Evolutionary conservation across 345 rosid species (phyloP).

Genomic region (Iberis pinnata): DNA sequence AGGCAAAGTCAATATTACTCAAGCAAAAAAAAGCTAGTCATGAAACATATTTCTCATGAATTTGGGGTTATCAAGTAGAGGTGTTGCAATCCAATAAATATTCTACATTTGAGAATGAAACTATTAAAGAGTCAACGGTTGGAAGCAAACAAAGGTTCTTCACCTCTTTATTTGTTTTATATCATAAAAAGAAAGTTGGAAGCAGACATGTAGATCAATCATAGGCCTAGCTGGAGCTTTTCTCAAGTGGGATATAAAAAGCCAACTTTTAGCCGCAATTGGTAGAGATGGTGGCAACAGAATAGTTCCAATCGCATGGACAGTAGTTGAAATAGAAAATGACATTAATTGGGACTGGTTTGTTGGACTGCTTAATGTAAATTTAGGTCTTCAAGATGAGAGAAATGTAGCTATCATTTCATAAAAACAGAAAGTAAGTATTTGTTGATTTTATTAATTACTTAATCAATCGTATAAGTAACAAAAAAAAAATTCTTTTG

Average conservation of each 20-base stretch:
- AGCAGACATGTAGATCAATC: background rate
- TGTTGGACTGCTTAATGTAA: too few species aligned
- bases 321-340: background rate
- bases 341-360: too few species aligned
- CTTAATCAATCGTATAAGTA: too few species aligned
- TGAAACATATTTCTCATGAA: background rate
- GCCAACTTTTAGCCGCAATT: background rate
- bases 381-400: too few species aligned
- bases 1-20: background rate
- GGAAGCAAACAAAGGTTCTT: too few species aligned
- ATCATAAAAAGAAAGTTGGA: background rate
- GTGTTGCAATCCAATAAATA: background rate
- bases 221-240: background rate
- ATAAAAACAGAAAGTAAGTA: too few species aligned
- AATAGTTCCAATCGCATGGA: background rate
- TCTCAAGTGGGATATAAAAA: background rate
- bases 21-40: background rate
- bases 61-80: background rate
- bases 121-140: too few species aligned
- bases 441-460: too few species aligned
- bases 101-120: background rate
- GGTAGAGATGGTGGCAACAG: constrained; percentile 2
- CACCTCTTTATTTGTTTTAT: background rate
- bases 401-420: too few species aligned
- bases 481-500: too few species aligned